Evolutionary conservation across 2,329 filamentous ascomycete genomes (phyloP).

Genomic region (Gremmenia infestans): DNA sequence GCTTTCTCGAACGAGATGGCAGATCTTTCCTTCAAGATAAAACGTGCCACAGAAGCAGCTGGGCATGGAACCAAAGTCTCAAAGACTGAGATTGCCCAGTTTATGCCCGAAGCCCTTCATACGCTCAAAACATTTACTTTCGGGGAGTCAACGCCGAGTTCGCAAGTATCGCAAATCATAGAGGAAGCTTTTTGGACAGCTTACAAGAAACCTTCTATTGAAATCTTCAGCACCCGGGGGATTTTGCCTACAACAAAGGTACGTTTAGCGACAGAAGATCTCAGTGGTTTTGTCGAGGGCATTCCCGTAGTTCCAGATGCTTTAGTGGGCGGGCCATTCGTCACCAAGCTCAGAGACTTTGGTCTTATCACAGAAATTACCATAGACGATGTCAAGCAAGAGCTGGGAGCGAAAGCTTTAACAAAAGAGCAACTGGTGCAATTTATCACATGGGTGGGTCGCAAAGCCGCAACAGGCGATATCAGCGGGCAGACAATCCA

Average conservation of each 20-base stretch:
- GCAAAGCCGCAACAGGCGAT: slow-evolving; percentile 65
- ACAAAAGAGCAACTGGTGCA: slow-evolving; percentile 71
- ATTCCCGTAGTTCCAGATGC: slow-evolving; percentile 81
- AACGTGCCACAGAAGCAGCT: slow-evolving; percentile 37
- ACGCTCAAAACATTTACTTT: slow-evolving; percentile 85
- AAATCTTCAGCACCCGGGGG: slow-evolving; percentile 82
- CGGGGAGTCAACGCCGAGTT: slow-evolving; percentile 82
- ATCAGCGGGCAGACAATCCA: slow-evolving; percentile 65
- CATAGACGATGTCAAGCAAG: slow-evolving; percentile 76
- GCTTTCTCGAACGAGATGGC: slow-evolving; percentile 86
- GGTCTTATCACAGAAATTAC: slow-evolving; percentile 85
- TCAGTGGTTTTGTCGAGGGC: slow-evolving; percentile 72
- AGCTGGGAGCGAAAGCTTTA: slow-evolving; percentile 77
- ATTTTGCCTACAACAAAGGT: slow-evolving; percentile 81
- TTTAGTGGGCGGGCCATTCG: slow-evolving; percentile 68
- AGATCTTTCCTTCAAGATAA: slow-evolving; percentile 61
- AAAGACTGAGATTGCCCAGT: slow-evolving; percentile 57
- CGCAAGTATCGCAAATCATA: slow-evolving; percentile 76
- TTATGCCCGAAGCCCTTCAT: slow-evolving; percentile 76
- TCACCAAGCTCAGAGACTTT: slow-evolving; percentile 75
- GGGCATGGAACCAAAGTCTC: slow-evolving; percentile 48
- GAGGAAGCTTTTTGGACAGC: slow-evolving; percentile 97
- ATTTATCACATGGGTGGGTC: slow-evolving; percentile 80
- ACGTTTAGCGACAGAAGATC: slow-evolving; percentile 64
- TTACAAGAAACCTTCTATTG: slow-evolving; percentile 74